These are phyloP conservation scores for Kodamaea kaohsiungensis DNA, from an alignment of 805 yeast genomes.

Conservation along the genomic window DNA sequence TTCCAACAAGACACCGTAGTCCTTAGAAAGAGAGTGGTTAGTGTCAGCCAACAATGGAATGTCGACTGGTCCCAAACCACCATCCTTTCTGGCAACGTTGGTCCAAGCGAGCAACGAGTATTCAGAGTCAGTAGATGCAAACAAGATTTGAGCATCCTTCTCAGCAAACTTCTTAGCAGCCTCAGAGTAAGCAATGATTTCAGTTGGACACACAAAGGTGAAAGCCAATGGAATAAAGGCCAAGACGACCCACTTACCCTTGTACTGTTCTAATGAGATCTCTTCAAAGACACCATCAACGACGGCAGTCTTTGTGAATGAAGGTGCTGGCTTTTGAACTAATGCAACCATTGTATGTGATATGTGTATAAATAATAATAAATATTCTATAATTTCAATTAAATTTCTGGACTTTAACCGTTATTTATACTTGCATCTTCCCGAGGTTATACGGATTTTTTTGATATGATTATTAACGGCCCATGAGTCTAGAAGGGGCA, in stretches of 20 bases:
- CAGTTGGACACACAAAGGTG: conserved; percentile 99
- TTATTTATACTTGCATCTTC: conserved; percentile 3
- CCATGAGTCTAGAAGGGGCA: background rate
- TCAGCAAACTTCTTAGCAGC: conserved; percentile 88
- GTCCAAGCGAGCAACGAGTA: conserved; percentile 98
- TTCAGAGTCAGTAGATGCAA: conserved; percentile 98
- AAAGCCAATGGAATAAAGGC: conserved; percentile 98
- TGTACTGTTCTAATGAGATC: conserved; percentile 88
- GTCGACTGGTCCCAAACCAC: conserved; percentile 95
- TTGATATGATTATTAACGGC: background rate
- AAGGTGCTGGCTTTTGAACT: conserved; percentile 96
- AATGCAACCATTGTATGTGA: conserved; percentile 69
- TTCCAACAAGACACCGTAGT: conserved; percentile 96
- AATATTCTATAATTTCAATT: background rate
- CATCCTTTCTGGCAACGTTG: conserved; percentile 92
- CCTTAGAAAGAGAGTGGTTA: conserved; percentile 91
- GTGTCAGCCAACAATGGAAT: conserved; percentile 96
- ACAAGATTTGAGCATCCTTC: conserved; percentile 84
- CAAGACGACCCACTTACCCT: conserved; percentile 96
- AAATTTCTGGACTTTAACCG: background rate
- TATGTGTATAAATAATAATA: conserved; percentile 7
- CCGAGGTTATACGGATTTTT: conserved; percentile 1
- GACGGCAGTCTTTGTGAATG: conserved; percentile 96
- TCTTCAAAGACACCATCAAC: conserved; percentile 96
- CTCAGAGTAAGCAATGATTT: conserved; percentile 97